Conservation (phyloP, 2,329 filamentous ascomycete species). For the Mycogone perniciosa region DNA sequence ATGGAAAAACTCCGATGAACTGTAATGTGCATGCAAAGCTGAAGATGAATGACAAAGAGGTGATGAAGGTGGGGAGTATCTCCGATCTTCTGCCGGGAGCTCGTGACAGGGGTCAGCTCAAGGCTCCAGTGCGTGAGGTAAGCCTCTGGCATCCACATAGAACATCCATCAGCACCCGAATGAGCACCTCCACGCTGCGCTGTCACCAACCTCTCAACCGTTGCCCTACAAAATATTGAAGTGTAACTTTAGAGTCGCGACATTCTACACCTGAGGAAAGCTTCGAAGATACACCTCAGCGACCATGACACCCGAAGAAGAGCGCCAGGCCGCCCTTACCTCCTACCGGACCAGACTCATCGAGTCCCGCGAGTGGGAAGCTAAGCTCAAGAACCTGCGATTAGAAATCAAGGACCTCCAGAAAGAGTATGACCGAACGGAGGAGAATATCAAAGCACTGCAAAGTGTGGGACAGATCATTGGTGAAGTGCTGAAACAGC, state of each 20-base stretch:
- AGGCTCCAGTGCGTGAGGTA: constrained; percentile 38
- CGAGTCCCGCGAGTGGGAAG: constrained; percentile 97
- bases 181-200: constrained; percentile 12
- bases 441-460: constrained; percentile 98
- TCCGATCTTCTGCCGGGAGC: constrained; percentile 29
- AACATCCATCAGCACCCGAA: constrained; percentile 16
- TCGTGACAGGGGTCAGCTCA: constrained; percentile 22
- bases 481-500: constrained; percentile 95
- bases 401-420: constrained; percentile 94
- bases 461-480: constrained; percentile 99
- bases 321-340: constrained; percentile 64
- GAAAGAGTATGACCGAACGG: constrained; percentile 91
- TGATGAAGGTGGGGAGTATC: constrained; percentile 1
- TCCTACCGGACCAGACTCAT: constrained; percentile 76
- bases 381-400: constrained; percentile 89
- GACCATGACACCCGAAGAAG: constrained; percentile 49
- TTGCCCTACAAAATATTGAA: background rate
- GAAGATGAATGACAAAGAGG: background rate
- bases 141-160: constrained; percentile 24
- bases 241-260: background rate
- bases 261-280: background rate
- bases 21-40: too few relatives aligned
- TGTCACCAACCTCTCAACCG: background rate
- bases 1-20: too few relatives aligned
- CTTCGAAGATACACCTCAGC: background rate